phyloP scores from a whole-genome alignment of 2,329 filamentous ascomycete species.

The Pyrenophora tritici-repentis region DNA sequence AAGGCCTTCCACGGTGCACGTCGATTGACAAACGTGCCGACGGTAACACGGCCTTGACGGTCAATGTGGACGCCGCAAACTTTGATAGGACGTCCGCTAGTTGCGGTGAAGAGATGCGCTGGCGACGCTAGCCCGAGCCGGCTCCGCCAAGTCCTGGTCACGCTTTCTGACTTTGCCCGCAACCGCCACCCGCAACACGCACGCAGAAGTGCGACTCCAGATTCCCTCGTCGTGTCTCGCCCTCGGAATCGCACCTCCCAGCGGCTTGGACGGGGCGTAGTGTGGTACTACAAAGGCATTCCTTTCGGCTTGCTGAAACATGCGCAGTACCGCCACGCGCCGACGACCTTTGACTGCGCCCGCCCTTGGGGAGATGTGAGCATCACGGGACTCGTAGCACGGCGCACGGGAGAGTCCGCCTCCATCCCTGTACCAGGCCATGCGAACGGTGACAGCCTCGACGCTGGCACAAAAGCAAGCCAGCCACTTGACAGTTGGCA shows the following conservation, averaged over 20 bases:
- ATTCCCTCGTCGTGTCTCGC: conserved; percentile 29
- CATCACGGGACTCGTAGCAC: conserved; percentile 35
- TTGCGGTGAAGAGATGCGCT: conserved; percentile 49
- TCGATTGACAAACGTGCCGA: conserved; percentile 44
- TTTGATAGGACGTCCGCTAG: conserved; percentile 38
- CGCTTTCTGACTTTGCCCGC: conserved; percentile 31
- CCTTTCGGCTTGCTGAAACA: conserved; percentile 40
- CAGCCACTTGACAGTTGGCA: conserved; percentile 33
- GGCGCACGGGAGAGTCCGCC: conserved; percentile 30
- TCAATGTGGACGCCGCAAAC: conserved; percentile 38
- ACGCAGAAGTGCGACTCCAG: conserved; percentile 19
- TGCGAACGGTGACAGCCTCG: conserved; percentile 45
- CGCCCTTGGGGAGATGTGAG: conserved; percentile 7
- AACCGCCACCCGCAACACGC: conserved; percentile 32
- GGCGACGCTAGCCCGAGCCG: conserved; percentile 32
- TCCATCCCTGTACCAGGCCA: conserved; percentile 31
- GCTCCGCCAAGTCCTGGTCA: conserved; percentile 31
- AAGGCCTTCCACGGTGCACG: conserved; percentile 23
- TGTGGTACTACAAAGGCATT: conserved; percentile 31
- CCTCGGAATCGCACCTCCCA: conserved; percentile 29
- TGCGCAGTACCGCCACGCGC: neutral
- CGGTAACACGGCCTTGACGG: conserved; percentile 41
- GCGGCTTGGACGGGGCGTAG: conserved; percentile 28
- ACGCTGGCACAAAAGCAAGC: conserved; percentile 16
- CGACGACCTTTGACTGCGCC: too few species aligned